Conservation (phyloP, 2,329 filamentous ascomycete species). For the Epichloe sylvatica region DNA sequence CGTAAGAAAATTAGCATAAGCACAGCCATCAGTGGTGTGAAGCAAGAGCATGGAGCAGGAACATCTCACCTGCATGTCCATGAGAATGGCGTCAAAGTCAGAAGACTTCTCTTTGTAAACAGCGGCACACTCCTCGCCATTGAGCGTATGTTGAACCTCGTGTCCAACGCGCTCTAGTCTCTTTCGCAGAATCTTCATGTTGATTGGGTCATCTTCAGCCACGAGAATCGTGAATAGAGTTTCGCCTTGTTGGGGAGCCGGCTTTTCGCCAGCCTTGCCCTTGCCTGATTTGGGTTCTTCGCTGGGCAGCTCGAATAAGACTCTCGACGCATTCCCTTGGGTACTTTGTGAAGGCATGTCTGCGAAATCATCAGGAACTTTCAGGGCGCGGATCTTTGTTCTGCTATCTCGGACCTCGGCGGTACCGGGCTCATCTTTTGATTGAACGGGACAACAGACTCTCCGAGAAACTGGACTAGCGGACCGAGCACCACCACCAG, state of each 20-base stretch:
- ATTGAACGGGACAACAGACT: not conserved
- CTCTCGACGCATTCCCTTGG: slow-evolving; percentile 18
- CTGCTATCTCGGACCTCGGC: slow-evolving; percentile 29
- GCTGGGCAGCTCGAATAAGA: slow-evolving; percentile 26
- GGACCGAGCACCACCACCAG: slow-evolving; percentile 6
- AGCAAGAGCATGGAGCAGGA: not conserved
- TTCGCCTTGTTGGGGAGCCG: slow-evolving; percentile 8
- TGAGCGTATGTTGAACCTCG: slow-evolving; percentile 56
- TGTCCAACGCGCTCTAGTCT: slow-evolving; percentile 66
- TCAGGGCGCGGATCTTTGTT: slow-evolving; percentile 33
- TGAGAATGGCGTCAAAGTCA: slow-evolving; percentile 65
- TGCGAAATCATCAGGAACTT: slow-evolving; percentile 32
- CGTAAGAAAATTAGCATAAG: not conserved
- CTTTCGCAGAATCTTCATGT: slow-evolving; percentile 69
- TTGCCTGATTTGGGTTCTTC: slow-evolving; percentile 3
- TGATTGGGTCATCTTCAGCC: slow-evolving; percentile 80
- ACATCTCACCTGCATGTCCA: slow-evolving; percentile 77
- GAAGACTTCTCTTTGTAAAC: slow-evolving; percentile 49
- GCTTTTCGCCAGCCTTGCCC: slow-evolving; percentile 11
- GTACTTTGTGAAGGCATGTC: slow-evolving; percentile 20
- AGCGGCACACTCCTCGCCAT: slow-evolving; percentile 71
- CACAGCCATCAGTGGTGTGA: not conserved
- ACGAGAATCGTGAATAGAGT: slow-evolving; percentile 50
- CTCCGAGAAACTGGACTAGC: slow-evolving; percentile 6
- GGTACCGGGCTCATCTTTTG: slow-evolving; percentile 18